Evolutionary conservation across 2,329 filamentous ascomycete genomes (phyloP), one percentile per base, ranked within the genome.

Genomic region (Purpureocillium takamizusanense): DNA sequence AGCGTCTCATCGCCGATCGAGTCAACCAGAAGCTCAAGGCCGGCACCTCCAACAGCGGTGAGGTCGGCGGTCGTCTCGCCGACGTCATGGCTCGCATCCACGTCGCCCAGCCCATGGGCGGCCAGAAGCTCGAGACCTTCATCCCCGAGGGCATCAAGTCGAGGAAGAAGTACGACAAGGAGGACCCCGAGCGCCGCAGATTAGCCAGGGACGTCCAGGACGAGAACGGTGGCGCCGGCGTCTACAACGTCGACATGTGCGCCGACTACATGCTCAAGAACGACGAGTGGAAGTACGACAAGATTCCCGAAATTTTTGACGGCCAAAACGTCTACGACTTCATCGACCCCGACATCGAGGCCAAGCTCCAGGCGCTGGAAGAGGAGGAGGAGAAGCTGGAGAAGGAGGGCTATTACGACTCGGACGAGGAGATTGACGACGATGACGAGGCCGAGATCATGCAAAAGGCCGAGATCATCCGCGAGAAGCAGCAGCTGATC

Each of bases 291-390:
- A 95, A 94, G 62, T 78, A 95, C 59, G 94, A 98, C 68, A 87
- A 85, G 65, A 85, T 97, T 39, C 92, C 92, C 25, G 92, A 98
- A 64, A 74, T 95, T 35, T 84, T 89, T 62, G 81, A 97, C 56
- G 92, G 92, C 62, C 89, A 90, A 74, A 98, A 98, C 61, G 86
- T 98, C 41, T 92, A 90, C 67, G 92, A 98, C 64, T 98, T 86
- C 62, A 80, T 98, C 55, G 92, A 97, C 55, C 89, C 90, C 1
- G 94, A 98, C 40, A 98, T 98, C 57, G 92, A 95, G 55, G 76
- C 80, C 49, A 97, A 95, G 70, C 76, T 98, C 36, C 81, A 83
- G 37, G 87, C 87, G 40, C 74, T 98, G 27, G 92, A 98, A 63
- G 89, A 89, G 46, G 94, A 98, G 58, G 92, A 98, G 62, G 90